Evolutionary conservation across 257 asterid genomes (phyloP), one percentile per base, ranked within the genome.

Genomic region (Przewalskia tangutica): DNA sequence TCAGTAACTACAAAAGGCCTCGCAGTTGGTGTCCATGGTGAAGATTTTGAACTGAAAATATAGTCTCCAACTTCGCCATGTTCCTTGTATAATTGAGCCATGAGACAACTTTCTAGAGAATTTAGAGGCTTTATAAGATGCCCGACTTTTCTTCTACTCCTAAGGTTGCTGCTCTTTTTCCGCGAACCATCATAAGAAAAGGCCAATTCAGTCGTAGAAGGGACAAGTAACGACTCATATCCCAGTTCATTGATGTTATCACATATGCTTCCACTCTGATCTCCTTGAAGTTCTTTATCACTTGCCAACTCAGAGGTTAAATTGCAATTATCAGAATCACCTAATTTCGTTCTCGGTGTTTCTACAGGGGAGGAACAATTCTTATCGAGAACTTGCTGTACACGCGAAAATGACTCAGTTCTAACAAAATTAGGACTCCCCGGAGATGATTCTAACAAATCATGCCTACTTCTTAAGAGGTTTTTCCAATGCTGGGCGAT

Each of bases 81-180:
- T 85, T 88, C 93, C 55, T 86, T 83, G 80, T 88, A 92, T 78
- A 92, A 85, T 89, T 95, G 97, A 80, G 98, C 97, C 91, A 93
- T 84, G 82, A 95, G 90, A 85, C 98, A 91, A 86, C 98, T 92
- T 86, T 95, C 94, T 71, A 95, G 89, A 82, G 97, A 91, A 53
- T 89, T 90, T 77, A 65, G 84, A 66, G 96, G 97, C 65, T 87
- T 90, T 70, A 88, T 27, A 66, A 82, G 55, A 67, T 81, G 87
- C 62, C 84, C 82, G 50, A 81, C 80, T 83, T 84, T 84, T 82
- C 86, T 65, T 84, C 89, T 88, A 87, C 91, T 83, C 84, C 90
- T 90, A 84, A 91, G 88, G 80, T 88, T 81, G 83, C 32, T 27
- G 32, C 88, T 87, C 82, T 85, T 90, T 78, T 58, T 86, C 83